Percentiles rank a stretch among this genome's conserved stretches.
Evolutionary conservation across 192 early-diverging fungal genomes (phyloP).

Genomic region (Spinellus fusiger): DNA sequence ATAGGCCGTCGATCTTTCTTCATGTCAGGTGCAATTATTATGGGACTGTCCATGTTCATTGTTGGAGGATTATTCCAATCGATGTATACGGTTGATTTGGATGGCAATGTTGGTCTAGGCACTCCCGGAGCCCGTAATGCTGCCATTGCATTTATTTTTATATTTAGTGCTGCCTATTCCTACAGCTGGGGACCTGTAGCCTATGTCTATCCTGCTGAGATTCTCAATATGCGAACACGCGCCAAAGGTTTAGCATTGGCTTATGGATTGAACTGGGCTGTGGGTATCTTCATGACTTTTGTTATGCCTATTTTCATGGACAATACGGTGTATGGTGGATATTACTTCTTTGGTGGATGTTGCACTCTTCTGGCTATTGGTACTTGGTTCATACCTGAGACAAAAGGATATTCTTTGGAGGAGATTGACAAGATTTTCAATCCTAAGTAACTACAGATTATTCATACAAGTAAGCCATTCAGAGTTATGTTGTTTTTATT

Average conservation of each 20-base stretch:
- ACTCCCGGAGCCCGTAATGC: constrained; percentile 10
- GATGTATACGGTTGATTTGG: constrained; percentile 10
- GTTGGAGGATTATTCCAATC: constrained; percentile 42
- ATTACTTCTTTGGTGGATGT: constrained; percentile 32
- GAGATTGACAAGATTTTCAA: constrained; percentile 82
- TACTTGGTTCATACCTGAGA: constrained; percentile 73
- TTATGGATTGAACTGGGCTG: constrained; percentile 31
- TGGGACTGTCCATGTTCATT: constrained; percentile 58
- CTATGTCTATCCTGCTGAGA: constrained; percentile 31
- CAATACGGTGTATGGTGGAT: constrained; percentile 30
- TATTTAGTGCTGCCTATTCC: constrained; percentile 30
- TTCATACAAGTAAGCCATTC: neutral
- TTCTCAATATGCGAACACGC: constrained; percentile 31
- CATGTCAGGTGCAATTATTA: constrained; percentile 60
- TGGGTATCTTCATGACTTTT: constrained; percentile 32
- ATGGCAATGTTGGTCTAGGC: constrained; percentile 8
- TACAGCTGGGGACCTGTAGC: constrained; percentile 28
- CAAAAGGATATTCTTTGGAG: constrained; percentile 76
- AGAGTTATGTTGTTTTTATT: neutral
- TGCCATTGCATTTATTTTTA: constrained; percentile 30
- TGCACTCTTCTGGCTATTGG: constrained; percentile 36
- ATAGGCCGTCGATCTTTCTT: constrained; percentile 78
- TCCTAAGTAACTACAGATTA: neutral
- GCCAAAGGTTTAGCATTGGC: constrained; percentile 24
- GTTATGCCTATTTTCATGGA: constrained; percentile 34